These are phyloP conservation scores for Aspergillus heteromorphus DNA, from an alignment of 495 filamentous ascomycete genomes.

Conservation along the genomic window DNA sequence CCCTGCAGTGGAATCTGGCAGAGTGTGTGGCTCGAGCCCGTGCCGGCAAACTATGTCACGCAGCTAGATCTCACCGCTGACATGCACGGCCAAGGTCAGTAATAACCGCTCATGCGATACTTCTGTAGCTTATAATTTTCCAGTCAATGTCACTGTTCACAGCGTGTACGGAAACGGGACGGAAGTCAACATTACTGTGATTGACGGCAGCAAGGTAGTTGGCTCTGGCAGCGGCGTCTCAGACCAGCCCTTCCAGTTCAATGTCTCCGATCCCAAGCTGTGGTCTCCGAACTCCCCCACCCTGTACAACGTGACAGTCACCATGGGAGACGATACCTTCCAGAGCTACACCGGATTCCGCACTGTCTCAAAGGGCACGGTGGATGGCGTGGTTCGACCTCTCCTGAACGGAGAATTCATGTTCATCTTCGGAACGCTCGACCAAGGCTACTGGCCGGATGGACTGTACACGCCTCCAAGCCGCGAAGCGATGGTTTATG, in stretches of 20 bases:
- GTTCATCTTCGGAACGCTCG: constrained; percentile 62
- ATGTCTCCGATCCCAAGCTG: constrained; percentile 42
- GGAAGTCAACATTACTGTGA: constrained; percentile 38
- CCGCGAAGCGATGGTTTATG: constrained; percentile 59
- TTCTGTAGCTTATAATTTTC: constrained; percentile 8
- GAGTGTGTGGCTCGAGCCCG: constrained; percentile 61
- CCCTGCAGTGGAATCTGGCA: constrained; percentile 70
- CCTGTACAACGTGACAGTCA: constrained; percentile 58
- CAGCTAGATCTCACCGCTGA: constrained; percentile 50
- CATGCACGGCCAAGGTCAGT: constrained; percentile 54
- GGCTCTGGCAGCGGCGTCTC: constrained; percentile 34
- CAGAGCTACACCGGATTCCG: constrained; percentile 64
- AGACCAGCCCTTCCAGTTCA: constrained; percentile 47
- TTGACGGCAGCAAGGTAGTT: constrained; percentile 36
- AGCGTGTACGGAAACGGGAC: constrained; percentile 24
- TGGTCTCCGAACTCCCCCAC: constrained; percentile 59
- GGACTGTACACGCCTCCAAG: constrained; percentile 58
- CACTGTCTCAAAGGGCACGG: constrained; percentile 46
- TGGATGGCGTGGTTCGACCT: constrained; percentile 56
- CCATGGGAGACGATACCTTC: constrained; percentile 48
- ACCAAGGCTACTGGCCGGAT: constrained; percentile 68
- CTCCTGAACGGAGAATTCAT: constrained; percentile 59
- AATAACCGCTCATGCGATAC: background rate
- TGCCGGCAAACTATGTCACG: constrained; percentile 49
- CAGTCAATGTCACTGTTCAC: constrained; percentile 49